Conservation (phyloP, 148 eudicot genomes). For the Rhododendron simsii region DNA sequence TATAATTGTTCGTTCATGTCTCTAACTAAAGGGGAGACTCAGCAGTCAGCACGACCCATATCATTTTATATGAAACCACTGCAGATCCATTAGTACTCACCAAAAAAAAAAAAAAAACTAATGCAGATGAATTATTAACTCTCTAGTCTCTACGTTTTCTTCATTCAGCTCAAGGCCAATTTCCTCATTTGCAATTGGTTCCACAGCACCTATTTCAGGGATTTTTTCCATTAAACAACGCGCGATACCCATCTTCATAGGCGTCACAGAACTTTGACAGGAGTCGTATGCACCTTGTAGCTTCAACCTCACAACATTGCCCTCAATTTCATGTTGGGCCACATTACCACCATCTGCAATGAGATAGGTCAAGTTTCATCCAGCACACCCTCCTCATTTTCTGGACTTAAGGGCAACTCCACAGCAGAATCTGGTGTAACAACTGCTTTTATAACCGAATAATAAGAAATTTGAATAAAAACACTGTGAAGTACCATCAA, state of each 20-base stretch:
- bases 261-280: not conserved
- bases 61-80: no score
- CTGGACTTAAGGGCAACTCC: conserved; percentile 70
- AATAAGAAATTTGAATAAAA: no score
- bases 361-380: conserved; percentile 91
- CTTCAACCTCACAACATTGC: conserved; percentile 63
- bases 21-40: not conserved
- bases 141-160: conserved; percentile 88
- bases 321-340: no score
- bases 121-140: conserved; percentile 31
- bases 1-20: not conserved
- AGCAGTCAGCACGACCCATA: no score
- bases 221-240: conserved; percentile 31
- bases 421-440: conserved; percentile 65
- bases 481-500: no score
- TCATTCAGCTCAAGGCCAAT: conserved; percentile 87
- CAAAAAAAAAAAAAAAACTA: no score
- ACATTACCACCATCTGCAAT: conserved; percentile 26
- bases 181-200: conserved; percentile 80
- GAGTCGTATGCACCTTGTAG: conserved; percentile 97
- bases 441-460: conserved; percentile 29
- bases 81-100: no score
- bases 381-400: conserved; percentile 79
- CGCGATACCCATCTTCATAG: no score
- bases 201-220: conserved; percentile 86